Evolutionary conservation across 2,329 filamentous ascomycete genomes (phyloP).

Genomic region (Fusarium irregulare): DNA sequence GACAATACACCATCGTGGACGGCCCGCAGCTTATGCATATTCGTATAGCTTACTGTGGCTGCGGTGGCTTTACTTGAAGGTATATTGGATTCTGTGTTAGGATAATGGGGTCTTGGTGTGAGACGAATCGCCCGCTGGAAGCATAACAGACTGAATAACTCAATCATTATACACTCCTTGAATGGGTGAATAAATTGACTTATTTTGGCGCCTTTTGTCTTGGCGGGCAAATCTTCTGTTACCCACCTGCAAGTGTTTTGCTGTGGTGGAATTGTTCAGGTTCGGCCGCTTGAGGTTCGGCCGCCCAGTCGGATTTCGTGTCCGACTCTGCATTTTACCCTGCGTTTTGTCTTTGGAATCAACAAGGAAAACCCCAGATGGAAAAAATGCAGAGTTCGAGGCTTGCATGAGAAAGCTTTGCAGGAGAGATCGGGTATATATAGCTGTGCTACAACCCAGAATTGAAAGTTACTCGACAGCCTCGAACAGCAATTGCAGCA

Average conservation of each 20-base stretch:
- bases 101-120: not conserved
- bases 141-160: not conserved
- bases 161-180: too few species aligned
- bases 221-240: not conserved
- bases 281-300: conserved; percentile 6
- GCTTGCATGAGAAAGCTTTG: not conserved
- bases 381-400: too few species aligned
- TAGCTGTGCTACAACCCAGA: not conserved
- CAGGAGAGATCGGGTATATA: conserved; percentile 31
- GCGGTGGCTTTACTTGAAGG: not conserved
- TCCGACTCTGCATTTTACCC: conserved; percentile 18
- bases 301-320: conserved; percentile 7
- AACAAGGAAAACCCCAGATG: not conserved
- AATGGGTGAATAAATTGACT: rapidly evolving
- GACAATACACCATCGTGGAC: conserved; percentile 6
- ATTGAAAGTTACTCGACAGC: not conserved
- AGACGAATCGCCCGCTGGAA: rapidly evolving
- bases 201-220: too few species aligned
- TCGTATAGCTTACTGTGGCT: conserved; percentile 1
- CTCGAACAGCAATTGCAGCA: conserved; percentile 20
- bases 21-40: conserved; percentile 16
- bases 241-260: not conserved
- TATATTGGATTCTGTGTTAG: not conserved
- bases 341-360: too few species aligned
- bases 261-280: not conserved